Evolutionary conservation across 108 stramenopile species (phyloP), one percentile per base, ranked within the genome.

Genomic region (Cylindrotheca closterium): DNA sequence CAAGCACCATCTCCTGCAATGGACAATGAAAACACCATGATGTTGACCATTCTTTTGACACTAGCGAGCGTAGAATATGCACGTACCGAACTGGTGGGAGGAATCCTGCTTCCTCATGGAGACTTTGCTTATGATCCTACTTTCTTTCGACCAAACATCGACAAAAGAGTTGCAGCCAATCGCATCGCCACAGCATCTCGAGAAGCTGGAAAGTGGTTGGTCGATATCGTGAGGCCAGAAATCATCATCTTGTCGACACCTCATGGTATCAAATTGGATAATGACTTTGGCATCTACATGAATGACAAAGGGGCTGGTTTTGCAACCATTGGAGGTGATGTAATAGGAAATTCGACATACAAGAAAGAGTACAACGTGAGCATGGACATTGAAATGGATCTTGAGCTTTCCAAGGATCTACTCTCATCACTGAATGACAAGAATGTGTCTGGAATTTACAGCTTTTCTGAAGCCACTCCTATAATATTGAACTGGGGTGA

Each of bases 41-140:
- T n/a, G n/a, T n/a, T n/a, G n/a, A n/a, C n/a, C n/a, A n/a, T n/a
- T n/a, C n/a, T n/a, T n/a, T n/a, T n/a, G n/a, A n/a, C n/a, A n/a
- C n/a, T n/a, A n/a, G n/a, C n/a, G n/a, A n/a, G n/a, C n/a, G n/a
- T n/a, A n/a, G n/a, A n/a, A n/a, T n/a, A n/a, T n/a, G n/a, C n/a
- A n/a, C 37, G 7, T 42, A 15, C 37, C 7, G 37, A 42, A 15
- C 37, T 42, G 37, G 37, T 42, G 7, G 37, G 37, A 7, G 37
- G 10, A 15, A 42, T 58, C 18, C 37, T 58, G 34, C 32, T 80
- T 3, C 79, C 79, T 4, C 79, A 80, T 63, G 79, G 79, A 21
- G 79, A 80, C 59, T 76, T 80, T 42, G 79, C 71, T 1, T 76
- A 32, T n/a, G 79, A 80, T 65, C 79, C 79, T 0, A 56, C 75